phyloP scores from a whole-genome alignment of 2,329 filamentous ascomycete species.

The Cladophialophora yegresii region DNA sequence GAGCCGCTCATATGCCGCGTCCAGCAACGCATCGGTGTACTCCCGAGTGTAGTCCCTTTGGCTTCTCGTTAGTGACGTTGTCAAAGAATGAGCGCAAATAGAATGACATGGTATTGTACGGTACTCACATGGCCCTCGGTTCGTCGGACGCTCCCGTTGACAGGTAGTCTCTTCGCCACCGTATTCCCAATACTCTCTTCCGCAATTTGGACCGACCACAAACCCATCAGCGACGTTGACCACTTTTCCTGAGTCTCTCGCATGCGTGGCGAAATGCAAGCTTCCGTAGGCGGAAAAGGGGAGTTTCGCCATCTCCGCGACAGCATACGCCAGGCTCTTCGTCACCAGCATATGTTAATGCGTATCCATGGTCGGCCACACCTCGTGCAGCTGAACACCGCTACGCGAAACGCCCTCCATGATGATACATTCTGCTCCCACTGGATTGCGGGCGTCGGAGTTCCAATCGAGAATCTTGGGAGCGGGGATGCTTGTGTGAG shows the following conservation, averaged over 20 bases:
- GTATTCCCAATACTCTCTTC: background rate
- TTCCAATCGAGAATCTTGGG: background rate
- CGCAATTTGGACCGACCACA: background rate
- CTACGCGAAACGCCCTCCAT: background rate
- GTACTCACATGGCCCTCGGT: background rate
- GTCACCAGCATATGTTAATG: background rate
- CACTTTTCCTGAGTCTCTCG: background rate
- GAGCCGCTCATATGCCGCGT: background rate
- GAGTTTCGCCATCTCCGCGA: background rate
- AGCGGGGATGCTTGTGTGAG: background rate
- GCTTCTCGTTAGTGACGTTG: background rate
- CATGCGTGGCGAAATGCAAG: background rate
- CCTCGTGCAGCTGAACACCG: background rate
- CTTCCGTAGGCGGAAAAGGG: background rate
- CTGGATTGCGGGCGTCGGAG: background rate
- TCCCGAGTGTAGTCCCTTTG: background rate
- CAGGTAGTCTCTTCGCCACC: too few species aligned
- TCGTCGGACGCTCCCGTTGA: background rate
- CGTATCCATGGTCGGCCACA: background rate
- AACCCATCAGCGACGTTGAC: background rate
- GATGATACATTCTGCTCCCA: background rate
- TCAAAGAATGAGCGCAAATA: background rate
- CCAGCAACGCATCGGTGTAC: background rate
- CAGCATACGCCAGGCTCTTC: background rate
- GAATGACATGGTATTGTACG: background rate